Base-by-base conservation (phyloP, 495 filamentous ascomycete species). In the Xylaria cubensis region DNA sequence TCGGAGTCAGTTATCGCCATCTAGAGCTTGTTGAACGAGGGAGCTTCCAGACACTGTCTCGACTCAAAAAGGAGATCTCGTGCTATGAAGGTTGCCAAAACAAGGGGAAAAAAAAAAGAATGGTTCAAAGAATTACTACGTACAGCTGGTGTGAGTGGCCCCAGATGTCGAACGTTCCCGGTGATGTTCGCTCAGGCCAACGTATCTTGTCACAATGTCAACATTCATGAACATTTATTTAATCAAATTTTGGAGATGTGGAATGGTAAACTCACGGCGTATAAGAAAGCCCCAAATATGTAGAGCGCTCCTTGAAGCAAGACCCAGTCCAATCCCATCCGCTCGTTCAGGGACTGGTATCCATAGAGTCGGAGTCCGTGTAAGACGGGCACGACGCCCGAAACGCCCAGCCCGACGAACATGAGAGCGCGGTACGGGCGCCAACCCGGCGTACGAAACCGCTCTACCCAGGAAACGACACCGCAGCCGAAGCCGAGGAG, bases 401-500 rank as follows among this genome's bases (percentile, higher is more conserved):
- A 97, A 55, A 94, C 82, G 12, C 96, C 96, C 83, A 98, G 92
- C 34, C 87, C 88, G 51, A 97, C 91, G 80, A 98, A 99, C 94
- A 98, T 97, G 67, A 86, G 83, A 12, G 97, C 94, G 51, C 96
- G 90, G 79, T 97, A 94, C 41, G 65, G 64, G n/a, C 70, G 70
- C 70, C 70, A 72, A 39, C 0, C 83, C 6, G 96, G 92, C 0
- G 93, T 92, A 46, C 96, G 89, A 81, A 98, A 97, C 65, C 85
- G 86, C 12, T 95, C 92, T 42, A 92, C 82, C 76, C 94, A 86
- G 32, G 92, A 94, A 13, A 95, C 93, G 39, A 86, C 77, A 10
- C 91, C 86, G 72, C 94, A 97, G 66, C 90, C 91, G 15, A 91
- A 73, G 8, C 92, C 95, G 61, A 97, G 85, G 48, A 89, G 84